phyloP scores from a whole-genome alignment of 129 eudicot species.

The Tagetes erecta region DNA sequence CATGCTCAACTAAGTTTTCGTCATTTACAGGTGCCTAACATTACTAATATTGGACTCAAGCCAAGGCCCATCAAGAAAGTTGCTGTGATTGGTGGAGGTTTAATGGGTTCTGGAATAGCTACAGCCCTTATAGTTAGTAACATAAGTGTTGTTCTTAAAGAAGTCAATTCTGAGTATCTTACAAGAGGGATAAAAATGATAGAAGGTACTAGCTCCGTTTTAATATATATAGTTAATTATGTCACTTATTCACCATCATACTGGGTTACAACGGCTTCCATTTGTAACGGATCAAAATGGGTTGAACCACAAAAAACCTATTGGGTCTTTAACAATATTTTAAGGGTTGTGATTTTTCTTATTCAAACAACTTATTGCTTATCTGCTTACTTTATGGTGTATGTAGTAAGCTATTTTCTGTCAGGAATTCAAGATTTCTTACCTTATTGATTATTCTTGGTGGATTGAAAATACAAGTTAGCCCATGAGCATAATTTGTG shows the following conservation, averaged over 20 bases:
- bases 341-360: neutral
- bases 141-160: conserved; percentile 70
- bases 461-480: neutral
- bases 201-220: conserved; percentile 53
- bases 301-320: neutral
- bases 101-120: conserved; percentile 98
- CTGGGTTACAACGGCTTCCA: neutral
- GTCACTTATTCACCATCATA: neutral
- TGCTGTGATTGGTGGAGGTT: conserved; percentile 94
- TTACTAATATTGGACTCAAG: conserved; percentile 81
- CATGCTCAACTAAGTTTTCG: conserved; percentile 6
- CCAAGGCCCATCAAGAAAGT: conserved; percentile 82
- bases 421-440: neutral
- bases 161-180: conserved; percentile 74
- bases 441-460: neutral
- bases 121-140: conserved; percentile 69
- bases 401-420: neutral
- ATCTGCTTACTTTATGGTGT: neutral
- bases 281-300: neutral
- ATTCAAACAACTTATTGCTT: neutral
- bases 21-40: conserved; percentile 72
- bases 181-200: conserved; percentile 66
- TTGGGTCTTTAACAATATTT: too few relatives aligned
- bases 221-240: neutral
- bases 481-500: neutral